phyloP scores from a whole-genome alignment of 345 rosid genomes.

The Rhizophora mangle region DNA sequence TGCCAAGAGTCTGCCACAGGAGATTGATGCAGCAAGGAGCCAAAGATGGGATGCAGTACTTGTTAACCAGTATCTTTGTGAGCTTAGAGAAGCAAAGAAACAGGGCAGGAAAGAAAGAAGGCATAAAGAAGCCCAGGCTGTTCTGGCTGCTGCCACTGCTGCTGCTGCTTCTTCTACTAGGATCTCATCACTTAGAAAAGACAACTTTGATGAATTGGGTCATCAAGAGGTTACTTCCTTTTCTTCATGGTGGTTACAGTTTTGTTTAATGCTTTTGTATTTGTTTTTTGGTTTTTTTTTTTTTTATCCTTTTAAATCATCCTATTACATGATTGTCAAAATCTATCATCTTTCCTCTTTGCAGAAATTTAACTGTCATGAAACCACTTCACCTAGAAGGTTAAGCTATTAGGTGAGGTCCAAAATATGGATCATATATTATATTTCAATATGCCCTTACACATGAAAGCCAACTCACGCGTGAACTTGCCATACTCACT shows the following conservation, averaged over 20 bases:
- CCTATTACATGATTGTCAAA: too few relatives aligned
- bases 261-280: too few relatives aligned
- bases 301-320: too few relatives aligned
- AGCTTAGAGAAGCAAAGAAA: slow-evolving; percentile 85
- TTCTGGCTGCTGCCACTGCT: slow-evolving; percentile 96
- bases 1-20: slow-evolving; percentile 53
- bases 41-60: slow-evolving; percentile 83
- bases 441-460: too few relatives aligned
- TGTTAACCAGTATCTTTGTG: slow-evolving; percentile 71
- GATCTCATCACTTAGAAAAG: slow-evolving; percentile 83
- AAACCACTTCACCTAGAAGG: too few relatives aligned
- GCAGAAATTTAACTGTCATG: slow-evolving; percentile 36
- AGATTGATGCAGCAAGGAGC: slow-evolving; percentile 60
- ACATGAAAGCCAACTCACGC: too few relatives aligned
- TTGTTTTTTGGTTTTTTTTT: too few relatives aligned
- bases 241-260: too few relatives aligned
- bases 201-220: slow-evolving; percentile 58
- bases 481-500: too few relatives aligned
- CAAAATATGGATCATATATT: too few relatives aligned
- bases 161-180: slow-evolving; percentile 98
- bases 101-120: slow-evolving; percentile 93
- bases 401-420: too few relatives aligned
- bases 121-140: slow-evolving; percentile 96
- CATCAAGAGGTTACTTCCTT: slow-evolving; percentile 55
- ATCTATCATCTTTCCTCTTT: not conserved